These are phyloP conservation scores for Trypanosoma grayi DNA, from an alignment of 208 protist species.

Conservation along the genomic window DNA sequence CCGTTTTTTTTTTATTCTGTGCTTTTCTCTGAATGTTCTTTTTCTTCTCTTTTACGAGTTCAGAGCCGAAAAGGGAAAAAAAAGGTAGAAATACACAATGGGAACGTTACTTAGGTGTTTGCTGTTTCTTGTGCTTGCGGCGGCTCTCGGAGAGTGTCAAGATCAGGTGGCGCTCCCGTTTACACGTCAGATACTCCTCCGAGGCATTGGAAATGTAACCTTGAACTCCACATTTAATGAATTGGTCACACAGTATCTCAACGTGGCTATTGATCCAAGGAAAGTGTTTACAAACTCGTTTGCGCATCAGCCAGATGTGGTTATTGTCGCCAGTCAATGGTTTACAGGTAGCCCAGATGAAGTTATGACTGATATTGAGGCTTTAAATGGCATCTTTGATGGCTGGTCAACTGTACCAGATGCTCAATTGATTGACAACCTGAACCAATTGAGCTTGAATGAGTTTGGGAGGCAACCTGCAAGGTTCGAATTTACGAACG, in stretches of 20 bases:
- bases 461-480: constrained; percentile 42
- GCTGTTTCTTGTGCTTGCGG: constrained; percentile 6
- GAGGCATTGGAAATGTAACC: constrained; percentile 28
- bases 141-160: background rate
- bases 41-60: constrained; percentile 1
- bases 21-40: constrained; percentile 7
- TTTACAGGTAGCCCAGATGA: constrained; percentile 16
- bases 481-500: constrained; percentile 30
- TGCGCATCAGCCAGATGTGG: constrained; percentile 27
- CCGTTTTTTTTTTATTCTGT: constrained; percentile 17
- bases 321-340: constrained; percentile 38
- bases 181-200: constrained; percentile 37
- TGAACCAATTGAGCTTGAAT: constrained; percentile 38
- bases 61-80: background rate
- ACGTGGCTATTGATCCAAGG: constrained; percentile 16
- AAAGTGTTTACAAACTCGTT: constrained; percentile 20
- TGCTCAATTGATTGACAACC: constrained; percentile 8
- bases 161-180: constrained; percentile 28
- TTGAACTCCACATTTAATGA: constrained; percentile 25
- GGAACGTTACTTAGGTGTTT: background rate
- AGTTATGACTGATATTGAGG: constrained; percentile 15
- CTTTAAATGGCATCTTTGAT: constrained; percentile 32
- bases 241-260: constrained; percentile 24
- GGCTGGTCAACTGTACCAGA: constrained; percentile 11
- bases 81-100: background rate